These are phyloP conservation scores for Thielaviopsis punctulata DNA, from an alignment of 2,329 filamentous ascomycete genomes.

Conservation along the genomic window DNA sequence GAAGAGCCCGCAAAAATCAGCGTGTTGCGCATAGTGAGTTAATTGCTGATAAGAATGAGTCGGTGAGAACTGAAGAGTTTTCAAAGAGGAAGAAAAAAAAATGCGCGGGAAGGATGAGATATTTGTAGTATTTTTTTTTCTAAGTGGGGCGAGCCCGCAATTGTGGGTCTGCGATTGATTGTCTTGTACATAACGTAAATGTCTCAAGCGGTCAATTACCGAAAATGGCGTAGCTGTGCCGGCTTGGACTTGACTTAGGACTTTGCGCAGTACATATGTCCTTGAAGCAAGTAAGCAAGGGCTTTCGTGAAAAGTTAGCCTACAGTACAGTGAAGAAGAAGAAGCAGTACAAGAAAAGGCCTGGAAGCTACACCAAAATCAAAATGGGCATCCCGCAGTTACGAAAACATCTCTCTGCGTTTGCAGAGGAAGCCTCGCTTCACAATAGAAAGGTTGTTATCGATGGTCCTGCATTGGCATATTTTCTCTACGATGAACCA, in stretches of 20 bases:
- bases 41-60: not conserved
- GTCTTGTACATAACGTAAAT: no score
- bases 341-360: no score
- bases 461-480: constrained; percentile 65
- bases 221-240: no score
- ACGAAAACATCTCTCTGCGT: constrained; percentile 33
- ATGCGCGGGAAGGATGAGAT: constrained; percentile 6
- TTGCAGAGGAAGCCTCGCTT: constrained; percentile 27
- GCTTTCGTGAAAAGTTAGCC: no score
- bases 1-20: constrained; percentile 52
- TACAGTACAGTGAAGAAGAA: no score
- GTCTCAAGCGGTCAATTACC: no score
- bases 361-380: not conserved
- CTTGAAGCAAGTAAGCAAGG: no score
- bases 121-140: constrained; percentile 2
- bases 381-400: constrained; percentile 45
- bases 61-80: constrained; percentile 1
- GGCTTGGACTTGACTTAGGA: no score
- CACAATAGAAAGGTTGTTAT: constrained; percentile 34
- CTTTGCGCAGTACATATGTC: no score
- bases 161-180: constrained; percentile 12
- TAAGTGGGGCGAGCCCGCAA: constrained; percentile 11
- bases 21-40: constrained; percentile 39
- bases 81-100: constrained; percentile 13
- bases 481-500: constrained; percentile 43